Evolutionary conservation across 768 basidiomycete species (phyloP), one percentile per base, ranked within the genome.

Genomic region (Multifurca ochricompacta): DNA sequence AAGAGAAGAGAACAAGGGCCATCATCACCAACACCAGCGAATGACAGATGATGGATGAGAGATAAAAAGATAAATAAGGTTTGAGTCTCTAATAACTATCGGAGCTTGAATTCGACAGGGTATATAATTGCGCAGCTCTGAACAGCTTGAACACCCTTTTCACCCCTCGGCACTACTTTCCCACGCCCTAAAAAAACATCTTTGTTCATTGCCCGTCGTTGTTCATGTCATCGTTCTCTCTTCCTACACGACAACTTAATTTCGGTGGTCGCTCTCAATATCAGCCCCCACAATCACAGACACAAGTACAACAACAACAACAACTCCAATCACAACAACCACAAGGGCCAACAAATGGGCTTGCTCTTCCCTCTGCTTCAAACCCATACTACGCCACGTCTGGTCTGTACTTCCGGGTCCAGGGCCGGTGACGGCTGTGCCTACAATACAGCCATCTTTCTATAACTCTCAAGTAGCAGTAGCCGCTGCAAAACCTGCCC

Each of bases 161-260:
- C 23, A 34, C 53, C 50, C 54, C 60, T n/a, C 54, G 53, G 42
- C 41, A 18, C 51, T 34, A 48, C 51, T 55, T 61, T 61, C 60
- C 53, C 60, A 61, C 60, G 60, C 60, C 51, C 40, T 31, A 39
- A 19, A 59, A 59, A 59, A 47, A 47, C n/a, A n/a, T 50, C 36
- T 23, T 41, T 58, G 56, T 30, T 50, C 40, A 45, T 43, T 46
- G 34, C 19, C 28, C n/a, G 27, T 21, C 18, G 46, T 14, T 35
- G 44, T 45, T 60, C 56, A 77, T 77, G 76, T 77, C 77, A 16
- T 54, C 59, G 43, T 85, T 83, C 64, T 81, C 83, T 31, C 75
- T 89, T 50, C 85, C 86, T 59, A 79, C 87, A 57, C 86, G 87
- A 63, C 87, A 85, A 63, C 78, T 89, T 61, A 87, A 80, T 49